phyloP scores from a whole-genome alignment of 2,329 filamentous ascomycete species.

The Scytalidium sp. region DNA sequence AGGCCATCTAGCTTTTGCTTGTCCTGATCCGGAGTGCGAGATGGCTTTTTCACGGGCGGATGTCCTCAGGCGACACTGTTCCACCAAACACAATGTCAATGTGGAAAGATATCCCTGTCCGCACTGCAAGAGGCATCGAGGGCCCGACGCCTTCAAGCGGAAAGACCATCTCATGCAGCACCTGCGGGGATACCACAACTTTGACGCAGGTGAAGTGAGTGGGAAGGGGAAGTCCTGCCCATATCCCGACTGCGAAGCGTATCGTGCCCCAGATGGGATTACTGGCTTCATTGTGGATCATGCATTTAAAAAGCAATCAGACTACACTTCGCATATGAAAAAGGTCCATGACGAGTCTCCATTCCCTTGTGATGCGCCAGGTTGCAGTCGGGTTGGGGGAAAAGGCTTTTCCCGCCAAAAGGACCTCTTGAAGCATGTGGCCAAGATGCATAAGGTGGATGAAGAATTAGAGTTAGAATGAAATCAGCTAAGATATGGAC shows the following conservation, averaged over 20 bases:
- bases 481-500: too few relatives aligned
- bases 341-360: slow-evolving; percentile 30
- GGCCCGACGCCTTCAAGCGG: slow-evolving; percentile 31
- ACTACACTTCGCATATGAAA: slow-evolving; percentile 34
- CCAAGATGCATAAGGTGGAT: too few relatives aligned
- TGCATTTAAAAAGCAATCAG: slow-evolving; percentile 15
- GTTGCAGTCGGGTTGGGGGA: slow-evolving; percentile 21
- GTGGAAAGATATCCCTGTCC: slow-evolving; percentile 25
- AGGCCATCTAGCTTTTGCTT: slow-evolving; percentile 1
- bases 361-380: slow-evolving; percentile 28
- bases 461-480: slow-evolving; percentile 6
- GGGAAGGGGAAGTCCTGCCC: slow-evolving; percentile 14
- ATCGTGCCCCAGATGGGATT: slow-evolving; percentile 9
- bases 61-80: slow-evolving; percentile 24
- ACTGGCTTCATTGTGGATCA: slow-evolving; percentile 8
- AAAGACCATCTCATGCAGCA: slow-evolving; percentile 36
- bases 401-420: slow-evolving; percentile 18
- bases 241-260: slow-evolving; percentile 16
- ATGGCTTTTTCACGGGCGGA: slow-evolving; percentile 23
- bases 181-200: slow-evolving; percentile 33
- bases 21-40: slow-evolving; percentile 16
- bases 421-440: slow-evolving; percentile 15
- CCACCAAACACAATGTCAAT: slow-evolving; percentile 7
- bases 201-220: slow-evolving; percentile 17
- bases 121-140: slow-evolving; percentile 30